phyloP scores from a whole-genome alignment of 108 stramenopile species.

The Skeletonema grethae region DNA sequence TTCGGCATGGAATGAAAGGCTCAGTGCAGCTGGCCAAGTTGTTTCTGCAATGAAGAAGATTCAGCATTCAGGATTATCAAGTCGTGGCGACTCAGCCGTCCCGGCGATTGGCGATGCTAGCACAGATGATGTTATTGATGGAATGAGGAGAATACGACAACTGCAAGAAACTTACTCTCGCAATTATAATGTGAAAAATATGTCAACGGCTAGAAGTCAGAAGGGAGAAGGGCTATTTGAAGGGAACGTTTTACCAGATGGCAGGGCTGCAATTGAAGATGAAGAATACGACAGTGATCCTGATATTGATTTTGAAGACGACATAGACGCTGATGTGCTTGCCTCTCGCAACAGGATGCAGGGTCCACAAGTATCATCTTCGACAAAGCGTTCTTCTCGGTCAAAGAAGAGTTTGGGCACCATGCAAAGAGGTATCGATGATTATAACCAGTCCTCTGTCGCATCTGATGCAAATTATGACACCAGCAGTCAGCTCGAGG shows the following conservation, averaged over 20 bases:
- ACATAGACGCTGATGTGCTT: conserved; percentile 86
- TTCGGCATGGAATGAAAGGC: conserved; percentile 90
- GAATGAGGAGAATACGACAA: conserved; percentile 77
- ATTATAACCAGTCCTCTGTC: conserved; percentile 21
- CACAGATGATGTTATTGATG: conserved; percentile 75
- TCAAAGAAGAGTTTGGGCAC: conserved; percentile 49
- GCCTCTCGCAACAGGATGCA: conserved; percentile 79
- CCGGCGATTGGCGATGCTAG: conserved; percentile 63
- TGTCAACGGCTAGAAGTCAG: conserved; percentile 59
- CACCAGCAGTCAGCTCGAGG: conserved; percentile 27
- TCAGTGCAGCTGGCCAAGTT: conserved; percentile 81
- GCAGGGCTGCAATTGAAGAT: conserved; percentile 53
- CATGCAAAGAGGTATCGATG: conserved; percentile 14
- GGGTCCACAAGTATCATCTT: conserved; percentile 30
- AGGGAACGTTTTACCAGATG: conserved; percentile 45
- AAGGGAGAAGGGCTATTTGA: conserved; percentile 43
- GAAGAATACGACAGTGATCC: conserved; percentile 80
- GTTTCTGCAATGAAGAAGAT: conserved; percentile 90
- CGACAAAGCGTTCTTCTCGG: conserved; percentile 23
- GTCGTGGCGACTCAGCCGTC: conserved; percentile 55
- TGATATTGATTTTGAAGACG: conserved; percentile 74
- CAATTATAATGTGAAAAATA: conserved; percentile 75
- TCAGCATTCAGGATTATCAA: conserved; percentile 37
- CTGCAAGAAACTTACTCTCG: conserved; percentile 78
- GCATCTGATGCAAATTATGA: conserved; percentile 16